Percentiles rank a stretch among this genome's conserved stretches.
phyloP scores from a whole-genome alignment of 108 stramenopile genomes.

The Cyclostephanos invisitatus region DNA sequence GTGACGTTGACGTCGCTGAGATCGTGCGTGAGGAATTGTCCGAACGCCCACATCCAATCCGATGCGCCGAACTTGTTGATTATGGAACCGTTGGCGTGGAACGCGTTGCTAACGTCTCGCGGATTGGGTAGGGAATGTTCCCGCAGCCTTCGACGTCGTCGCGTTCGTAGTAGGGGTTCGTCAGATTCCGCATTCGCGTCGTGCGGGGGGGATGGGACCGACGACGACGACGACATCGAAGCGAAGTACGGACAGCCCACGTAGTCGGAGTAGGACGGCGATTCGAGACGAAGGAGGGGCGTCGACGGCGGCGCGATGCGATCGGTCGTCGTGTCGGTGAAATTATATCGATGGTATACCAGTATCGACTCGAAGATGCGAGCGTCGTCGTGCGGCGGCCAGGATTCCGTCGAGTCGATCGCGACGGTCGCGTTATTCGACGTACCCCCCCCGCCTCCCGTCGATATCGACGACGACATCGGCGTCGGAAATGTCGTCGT shows the following conservation, averaged over 20 bases:
- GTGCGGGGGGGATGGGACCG: too few species aligned
- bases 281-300: not conserved
- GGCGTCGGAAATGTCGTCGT: not conserved
- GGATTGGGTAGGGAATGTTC: not conserved
- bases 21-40: constrained; percentile 45
- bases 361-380: not conserved
- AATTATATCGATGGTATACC: not conserved
- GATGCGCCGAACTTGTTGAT: not conserved
- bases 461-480: not conserved
- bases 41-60: constrained; percentile 40
- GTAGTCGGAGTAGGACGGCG: not conserved
- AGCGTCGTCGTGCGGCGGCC: not conserved
- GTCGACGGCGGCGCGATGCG: not conserved
- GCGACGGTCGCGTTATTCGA: not conserved
- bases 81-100: not conserved
- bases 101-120: not conserved
- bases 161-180: too few species aligned
- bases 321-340: not conserved
- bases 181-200: too few species aligned
- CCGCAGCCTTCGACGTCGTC: not conserved
- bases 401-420: not conserved
- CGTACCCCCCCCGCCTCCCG: not conserved
- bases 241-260: not conserved
- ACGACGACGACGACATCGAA: too few species aligned
- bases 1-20: constrained; percentile 20